phyloP scores from a whole-genome alignment of 768 basidiomycete species.

The Leccinum uliginosum region DNA sequence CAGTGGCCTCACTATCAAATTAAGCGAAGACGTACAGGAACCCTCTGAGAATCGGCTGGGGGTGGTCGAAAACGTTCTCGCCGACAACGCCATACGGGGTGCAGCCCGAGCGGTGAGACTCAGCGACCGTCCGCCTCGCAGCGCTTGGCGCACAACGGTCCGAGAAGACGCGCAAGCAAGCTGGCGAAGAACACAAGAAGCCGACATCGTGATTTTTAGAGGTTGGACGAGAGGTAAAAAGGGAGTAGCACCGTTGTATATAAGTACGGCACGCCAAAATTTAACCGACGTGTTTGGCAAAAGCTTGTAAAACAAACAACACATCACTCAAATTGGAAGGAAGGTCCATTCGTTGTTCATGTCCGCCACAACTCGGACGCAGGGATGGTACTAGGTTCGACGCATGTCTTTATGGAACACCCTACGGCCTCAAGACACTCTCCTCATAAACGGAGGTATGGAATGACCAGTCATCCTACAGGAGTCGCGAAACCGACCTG shows the following conservation, averaged over 20 bases:
- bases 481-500: neutral
- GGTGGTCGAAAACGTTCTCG: conserved; percentile 40
- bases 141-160: conserved; percentile 24
- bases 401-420: neutral
- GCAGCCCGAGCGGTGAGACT: conserved; percentile 9
- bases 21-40: conserved; percentile 32
- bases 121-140: conserved; percentile 21
- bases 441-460: neutral
- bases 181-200: conserved; percentile 57
- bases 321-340: conserved; percentile 14
- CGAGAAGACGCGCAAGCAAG: conserved; percentile 44
- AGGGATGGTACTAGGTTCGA: neutral
- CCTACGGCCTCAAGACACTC: neutral
- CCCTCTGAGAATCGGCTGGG: conserved; percentile 38
- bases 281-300: conserved; percentile 32
- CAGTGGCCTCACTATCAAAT: neutral
- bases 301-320: conserved; percentile 31
- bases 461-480: neutral
- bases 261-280: conserved; percentile 18
- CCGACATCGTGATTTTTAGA: conserved; percentile 47
- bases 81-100: conserved; percentile 19
- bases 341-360: neutral
- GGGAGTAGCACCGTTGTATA: too few species aligned
- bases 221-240: neutral
- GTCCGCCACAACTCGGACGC: neutral